Base-by-base conservation (phyloP, 331 rosid species). In the Quercus phellos region DNA sequence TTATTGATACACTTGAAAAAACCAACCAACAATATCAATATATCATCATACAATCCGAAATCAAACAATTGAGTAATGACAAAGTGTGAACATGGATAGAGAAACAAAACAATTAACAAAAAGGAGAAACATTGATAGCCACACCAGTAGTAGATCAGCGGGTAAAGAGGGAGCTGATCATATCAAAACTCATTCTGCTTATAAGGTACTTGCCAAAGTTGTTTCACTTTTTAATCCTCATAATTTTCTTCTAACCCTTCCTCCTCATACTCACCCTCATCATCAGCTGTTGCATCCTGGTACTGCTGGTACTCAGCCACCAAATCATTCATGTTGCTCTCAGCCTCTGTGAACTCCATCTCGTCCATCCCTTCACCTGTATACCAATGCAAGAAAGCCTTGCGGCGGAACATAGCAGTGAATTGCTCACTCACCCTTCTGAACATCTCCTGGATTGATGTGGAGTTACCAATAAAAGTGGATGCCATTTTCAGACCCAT, bases 341-440 rank as follows among this genome's bases (percentile, higher is more conserved):
- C 94, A 5, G 94, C 94, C 79, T 91, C 97, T 0, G 97, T 91
- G 83, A 91, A 91, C 87, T 91, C 97, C 97, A 91, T 91, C 79
- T 91, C 94, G 46, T 91, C 97, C 97, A 91, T 91, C 12, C 97
- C 97, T 77, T 91, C 97, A 26, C 97, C 97, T 1, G 93, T 91
- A 72, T 91, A 91, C 97, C 97, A 91, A 34, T 91, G 97, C 94
- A 91, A 87, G 74, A 91, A 91, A 64, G 97, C 97, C 77, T 91
- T 91, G 83, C 94, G 92, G 54, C 97, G 81, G 88, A 74, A 91
- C 97, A 91, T 91, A 4, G 94, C 94, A 35, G 92, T 90, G 80
- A 91, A 91, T 81, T 91, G 97, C 85, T 91, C 97, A 54, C 94
- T 90, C 72, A 91, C 97, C 72, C 97, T 88, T 87, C 97, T 88